Percentiles rank a stretch among this genome's conserved stretches.
phyloP scores from a whole-genome alignment of 2,329 filamentous ascomycete species.

The Alternaria gansuensis region DNA sequence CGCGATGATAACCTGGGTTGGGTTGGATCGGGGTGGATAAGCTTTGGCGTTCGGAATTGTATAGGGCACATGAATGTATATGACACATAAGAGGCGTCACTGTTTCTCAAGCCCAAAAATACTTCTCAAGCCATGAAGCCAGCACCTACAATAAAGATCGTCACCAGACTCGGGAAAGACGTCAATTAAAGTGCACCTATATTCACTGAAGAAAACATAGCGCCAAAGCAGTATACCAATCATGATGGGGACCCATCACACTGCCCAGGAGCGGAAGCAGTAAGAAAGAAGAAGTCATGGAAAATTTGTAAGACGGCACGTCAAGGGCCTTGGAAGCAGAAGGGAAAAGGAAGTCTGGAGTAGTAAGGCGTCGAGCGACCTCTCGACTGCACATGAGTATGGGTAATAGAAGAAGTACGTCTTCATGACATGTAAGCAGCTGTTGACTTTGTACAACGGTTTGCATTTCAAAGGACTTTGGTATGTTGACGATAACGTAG shows the following conservation, averaged over 20 bases:
- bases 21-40: not conserved
- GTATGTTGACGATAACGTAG: not conserved
- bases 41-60: not conserved
- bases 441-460: not conserved
- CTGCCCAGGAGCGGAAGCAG: not conserved
- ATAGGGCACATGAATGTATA: not conserved
- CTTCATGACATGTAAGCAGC: not conserved
- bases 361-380: not conserved
- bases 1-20: slow-evolving; percentile 6
- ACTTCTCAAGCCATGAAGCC: not conserved
- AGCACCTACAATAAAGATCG: not conserved
- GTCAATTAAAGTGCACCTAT: not conserved
- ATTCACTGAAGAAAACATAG: too few species aligned
- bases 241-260: not conserved
- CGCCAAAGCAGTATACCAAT: too few species aligned
- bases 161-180: not conserved
- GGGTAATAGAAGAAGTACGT: too few species aligned
- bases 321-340: not conserved
- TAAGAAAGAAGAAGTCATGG: not conserved
- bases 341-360: not conserved
- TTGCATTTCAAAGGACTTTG: not conserved
- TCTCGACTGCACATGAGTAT: too few species aligned
- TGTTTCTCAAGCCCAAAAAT: not conserved
- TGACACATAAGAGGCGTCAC: not conserved
- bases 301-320: not conserved